A percentile compares a stretch with the other conserved stretches of the same genome.
Conservation (phyloP, 2,329 filamentous ascomycete species). For the Exophiala viscosa region DNA sequence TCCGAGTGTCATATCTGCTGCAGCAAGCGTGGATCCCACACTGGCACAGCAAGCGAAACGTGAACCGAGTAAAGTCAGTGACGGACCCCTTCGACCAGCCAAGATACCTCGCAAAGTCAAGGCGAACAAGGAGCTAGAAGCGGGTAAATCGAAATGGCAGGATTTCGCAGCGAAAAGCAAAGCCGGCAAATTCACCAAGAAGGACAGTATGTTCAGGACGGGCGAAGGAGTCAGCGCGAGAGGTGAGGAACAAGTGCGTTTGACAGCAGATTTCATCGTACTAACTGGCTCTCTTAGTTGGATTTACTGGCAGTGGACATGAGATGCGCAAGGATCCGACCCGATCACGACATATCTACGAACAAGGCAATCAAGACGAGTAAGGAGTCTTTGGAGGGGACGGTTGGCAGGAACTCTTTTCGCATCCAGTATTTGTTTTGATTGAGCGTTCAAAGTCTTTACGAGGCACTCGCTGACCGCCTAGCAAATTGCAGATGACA, state of each 20-base stretch:
- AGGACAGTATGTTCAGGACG: slow-evolving; percentile 96
- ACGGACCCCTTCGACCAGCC: slow-evolving; percentile 55
- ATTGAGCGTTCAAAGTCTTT: slow-evolving; percentile 16
- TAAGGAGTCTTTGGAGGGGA: neutral
- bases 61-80: slow-evolving; percentile 60
- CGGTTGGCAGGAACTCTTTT: neutral
- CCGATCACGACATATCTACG: slow-evolving; percentile 78
- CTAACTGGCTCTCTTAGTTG: slow-evolving; percentile 58
- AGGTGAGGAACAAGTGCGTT: slow-evolving; percentile 55
- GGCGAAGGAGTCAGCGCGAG: slow-evolving; percentile 79
- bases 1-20: slow-evolving; percentile 61
- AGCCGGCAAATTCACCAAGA: slow-evolving; percentile 64
- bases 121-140: slow-evolving; percentile 87
- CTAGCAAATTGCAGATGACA: slow-evolving; percentile 19
- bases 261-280: neutral
- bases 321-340: slow-evolving; percentile 89
- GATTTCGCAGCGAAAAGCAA: slow-evolving; percentile 77
- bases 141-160: slow-evolving; percentile 89
- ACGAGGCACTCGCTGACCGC: slow-evolving; percentile 18
- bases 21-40: slow-evolving; percentile 63
- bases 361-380: slow-evolving; percentile 62
- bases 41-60: slow-evolving; percentile 62
- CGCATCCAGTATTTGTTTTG: slow-evolving; percentile 7
- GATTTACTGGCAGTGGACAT: slow-evolving; percentile 92
- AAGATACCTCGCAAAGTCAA: slow-evolving; percentile 77